Conservation (phyloP, 169 alveolate species). For the Plasmodium falciparum region DNA sequence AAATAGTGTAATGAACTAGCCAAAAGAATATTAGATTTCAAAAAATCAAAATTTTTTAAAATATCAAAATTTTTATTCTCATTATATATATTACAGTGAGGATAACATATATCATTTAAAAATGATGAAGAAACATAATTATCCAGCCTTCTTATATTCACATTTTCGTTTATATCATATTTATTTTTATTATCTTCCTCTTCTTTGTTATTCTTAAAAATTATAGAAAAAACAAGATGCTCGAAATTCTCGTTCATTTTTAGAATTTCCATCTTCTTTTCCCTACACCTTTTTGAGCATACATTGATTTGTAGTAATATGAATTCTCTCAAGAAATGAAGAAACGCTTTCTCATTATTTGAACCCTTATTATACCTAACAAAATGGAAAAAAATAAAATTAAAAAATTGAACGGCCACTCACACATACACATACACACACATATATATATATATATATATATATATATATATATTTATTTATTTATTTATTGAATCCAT, state of each 20-base stretch:
- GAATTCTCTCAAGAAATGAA: conserved; percentile 26
- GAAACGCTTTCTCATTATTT: conserved; percentile 18
- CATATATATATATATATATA: neutral
- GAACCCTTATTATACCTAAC: conserved; percentile 38
- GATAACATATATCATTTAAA: conserved; percentile 55
- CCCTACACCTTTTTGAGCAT: conserved; percentile 13
- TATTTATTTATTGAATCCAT: neutral
- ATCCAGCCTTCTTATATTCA: neutral
- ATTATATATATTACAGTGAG: conserved; percentile 26
- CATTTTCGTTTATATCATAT: conserved; percentile 5
- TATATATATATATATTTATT: neutral
- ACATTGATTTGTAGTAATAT: conserved; percentile 32
- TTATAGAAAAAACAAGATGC: neutral
- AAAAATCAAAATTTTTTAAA: neutral
- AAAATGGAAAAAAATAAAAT: too few species aligned
- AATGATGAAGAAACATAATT: conserved; percentile 5
- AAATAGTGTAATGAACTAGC: conserved; percentile 50
- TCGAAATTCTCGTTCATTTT: conserved; percentile 39
- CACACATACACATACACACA: neutral
- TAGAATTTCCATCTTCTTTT: conserved; percentile 15
- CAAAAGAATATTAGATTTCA: conserved; percentile 16
- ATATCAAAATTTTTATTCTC: neutral
- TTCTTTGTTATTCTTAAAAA: conserved; percentile 10
- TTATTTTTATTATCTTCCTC: conserved; percentile 3
- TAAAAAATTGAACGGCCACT: neutral